Conservation (phyloP, 2,329 filamentous ascomycete species). For the Pseudofabraea citricarpa region DNA sequence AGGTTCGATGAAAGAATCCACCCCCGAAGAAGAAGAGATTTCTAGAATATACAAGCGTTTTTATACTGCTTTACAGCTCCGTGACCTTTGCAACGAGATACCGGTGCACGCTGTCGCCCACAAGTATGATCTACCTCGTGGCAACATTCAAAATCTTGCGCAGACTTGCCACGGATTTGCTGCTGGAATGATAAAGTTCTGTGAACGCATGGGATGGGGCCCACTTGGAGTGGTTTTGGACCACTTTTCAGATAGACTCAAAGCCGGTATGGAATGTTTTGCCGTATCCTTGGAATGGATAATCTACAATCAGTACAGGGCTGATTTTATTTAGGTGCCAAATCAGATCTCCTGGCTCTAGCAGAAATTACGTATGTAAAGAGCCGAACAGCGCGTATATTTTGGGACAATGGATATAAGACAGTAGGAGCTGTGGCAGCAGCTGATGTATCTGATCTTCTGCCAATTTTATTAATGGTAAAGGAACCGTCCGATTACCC, state of each 20-base stretch:
- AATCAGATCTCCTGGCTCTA: slow-evolving; percentile 64
- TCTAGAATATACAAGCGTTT: slow-evolving; percentile 66
- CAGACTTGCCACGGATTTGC: slow-evolving; percentile 76
- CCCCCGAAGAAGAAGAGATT: slow-evolving; percentile 52
- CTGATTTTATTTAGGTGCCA: slow-evolving; percentile 44
- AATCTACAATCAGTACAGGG: no score
- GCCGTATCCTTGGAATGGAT: neutral
- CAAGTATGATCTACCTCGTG: slow-evolving; percentile 67
- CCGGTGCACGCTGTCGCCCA: slow-evolving; percentile 64
- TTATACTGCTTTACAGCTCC: slow-evolving; percentile 72
- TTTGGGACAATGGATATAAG: slow-evolving; percentile 73
- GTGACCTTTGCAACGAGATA: slow-evolving; percentile 72
- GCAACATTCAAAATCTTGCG: slow-evolving; percentile 65
- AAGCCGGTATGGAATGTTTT: slow-evolving; percentile 38
- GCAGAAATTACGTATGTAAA: slow-evolving; percentile 72
- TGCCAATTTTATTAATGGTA: slow-evolving; percentile 69
- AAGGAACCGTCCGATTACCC: slow-evolving; percentile 20
- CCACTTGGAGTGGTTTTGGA: slow-evolving; percentile 68
- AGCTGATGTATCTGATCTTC: slow-evolving; percentile 60
- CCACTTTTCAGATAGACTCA: slow-evolving; percentile 69
- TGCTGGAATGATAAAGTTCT: slow-evolving; percentile 75
- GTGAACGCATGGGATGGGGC: slow-evolving; percentile 70
- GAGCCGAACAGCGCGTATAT: slow-evolving; percentile 67
- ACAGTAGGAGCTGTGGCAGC: slow-evolving; percentile 64
- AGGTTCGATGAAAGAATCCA: slow-evolving; percentile 58